Evolutionary conservation across 106 monocot species (phyloP), one percentile per base, ranked within the genome.

Genomic region (Apostasia shenzhenica): DNA sequence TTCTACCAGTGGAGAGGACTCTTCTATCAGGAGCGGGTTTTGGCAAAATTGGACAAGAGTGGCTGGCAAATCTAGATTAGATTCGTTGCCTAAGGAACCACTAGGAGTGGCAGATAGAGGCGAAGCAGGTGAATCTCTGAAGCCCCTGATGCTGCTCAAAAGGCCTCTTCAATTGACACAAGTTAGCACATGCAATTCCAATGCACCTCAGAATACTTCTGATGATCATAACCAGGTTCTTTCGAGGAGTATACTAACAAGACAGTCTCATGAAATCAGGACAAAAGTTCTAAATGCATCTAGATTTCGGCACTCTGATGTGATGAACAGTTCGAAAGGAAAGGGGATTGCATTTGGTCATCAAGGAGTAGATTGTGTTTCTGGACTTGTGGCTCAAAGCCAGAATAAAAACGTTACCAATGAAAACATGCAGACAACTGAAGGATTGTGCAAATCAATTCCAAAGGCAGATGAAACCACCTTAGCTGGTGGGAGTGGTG

Each of bases 11-110:
- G 78, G 71, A 57, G 85, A 88, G 68, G 82, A 66, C 45, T 76
- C 68, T 41, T 3, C 53, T 43, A 7, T 66, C 8, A 78, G 72
- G 74, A 80, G 73, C 61, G 71, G 78, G n/a, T 48, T 75, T 6
- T 90, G 87, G 90, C 67, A 59, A 41, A 84, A 85, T 77, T 83
- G 82, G 3, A 68, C 76, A 10, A 80, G 76, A 69, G 37, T 84
- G 7, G 73, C 77, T 2, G 69, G 67, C 72, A 71, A 57, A 73
- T 49, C 74, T 46, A 73, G 65, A 62, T 48, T 14, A 48, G 72
- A 84, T 64, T 56, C 14, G 26, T 37, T 41, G 39, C 53, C 67
- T 46, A 79, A 50, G 7, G 75, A 80, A 46, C 8, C 67, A 1
- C 14, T 12, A n/a, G 12, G 41, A 40, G 42, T 55, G 9, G 54